A percentile compares a stretch with the other conserved stretches of the same genome.
Evolutionary conservation across 441 rosid species (phyloP).

Genomic region (Jatropha podagrica): DNA sequence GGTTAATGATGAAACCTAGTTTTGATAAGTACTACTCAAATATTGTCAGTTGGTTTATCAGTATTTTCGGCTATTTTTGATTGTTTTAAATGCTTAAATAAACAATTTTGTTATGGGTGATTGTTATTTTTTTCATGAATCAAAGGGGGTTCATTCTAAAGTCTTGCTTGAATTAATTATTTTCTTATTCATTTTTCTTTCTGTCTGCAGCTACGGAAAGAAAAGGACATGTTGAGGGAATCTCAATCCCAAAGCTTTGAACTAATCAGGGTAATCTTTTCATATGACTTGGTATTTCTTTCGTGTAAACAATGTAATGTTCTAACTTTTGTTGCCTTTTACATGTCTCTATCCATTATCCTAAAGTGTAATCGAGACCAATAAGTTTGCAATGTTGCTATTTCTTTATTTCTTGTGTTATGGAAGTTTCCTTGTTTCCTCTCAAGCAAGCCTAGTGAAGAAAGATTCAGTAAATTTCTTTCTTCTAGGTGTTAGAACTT

Average conservation of each 20-base stretch:
- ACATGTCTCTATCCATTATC: constrained; percentile 7
- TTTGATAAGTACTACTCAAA: not conserved
- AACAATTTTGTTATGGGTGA: too few relatives aligned
- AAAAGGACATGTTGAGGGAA: constrained; percentile 63
- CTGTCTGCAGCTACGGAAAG: constrained; percentile 61
- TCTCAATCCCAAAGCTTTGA: constrained; percentile 70
- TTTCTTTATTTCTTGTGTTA: not conserved
- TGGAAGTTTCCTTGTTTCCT: not conserved
- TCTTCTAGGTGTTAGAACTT: not conserved
- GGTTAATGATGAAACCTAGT: not conserved
- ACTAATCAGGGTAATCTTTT: constrained; percentile 57
- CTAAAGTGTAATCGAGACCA: not conserved
- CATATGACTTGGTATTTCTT: constrained; percentile 1
- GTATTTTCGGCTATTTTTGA: not conserved
- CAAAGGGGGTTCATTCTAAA: not conserved
- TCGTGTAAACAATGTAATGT: constrained; percentile 2
- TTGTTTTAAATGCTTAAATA: not conserved
- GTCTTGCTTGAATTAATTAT: not conserved
- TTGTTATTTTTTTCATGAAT: not conserved
- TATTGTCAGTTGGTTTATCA: not conserved
- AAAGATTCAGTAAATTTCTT: not conserved
- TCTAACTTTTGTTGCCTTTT: not conserved
- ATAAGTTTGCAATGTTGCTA: not conserved
- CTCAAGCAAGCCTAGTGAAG: not conserved
- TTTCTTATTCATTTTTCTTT: constrained; percentile 3